Base-by-base conservation (phyloP, 257 asterid genomes). In the Paraleonurus japonicus region DNA sequence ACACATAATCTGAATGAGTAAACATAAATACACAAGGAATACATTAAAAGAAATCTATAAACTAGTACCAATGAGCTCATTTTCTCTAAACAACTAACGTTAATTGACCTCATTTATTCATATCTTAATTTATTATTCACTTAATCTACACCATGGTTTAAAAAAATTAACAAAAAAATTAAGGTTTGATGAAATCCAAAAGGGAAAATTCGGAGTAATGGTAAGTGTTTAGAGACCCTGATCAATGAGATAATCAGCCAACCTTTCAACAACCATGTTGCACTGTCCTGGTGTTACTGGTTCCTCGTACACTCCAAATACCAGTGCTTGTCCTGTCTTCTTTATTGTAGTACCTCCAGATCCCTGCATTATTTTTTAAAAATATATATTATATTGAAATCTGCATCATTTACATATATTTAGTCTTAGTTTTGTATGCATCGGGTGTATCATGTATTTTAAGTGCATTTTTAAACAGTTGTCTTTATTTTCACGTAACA, bases 271-370 rank as follows among this genome's bases (percentile, higher is more conserved):
- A 72, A 85, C 84, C 84, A 85, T 79, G 82, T 85, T 85, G 79
- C 90, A 85, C 43, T 85, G 90, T 51, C 86, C 85, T 19, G 88
- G 88, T 61, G 88, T 85, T 69, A 85, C 88, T 4, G 90, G 90
- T 78, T 85, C 90, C 76, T 85, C 90, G n/a, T 85, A 85, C 68
- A 85, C 11, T 0, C 88, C 90, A 55, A 81, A 67, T 2, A 85
- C 81, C 17, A 85, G 65, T 22, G 88, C 83, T 55, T 85, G 90
- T 0, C 81, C 85, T 32, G 90, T 85, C 69, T 85, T 85, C 76
- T 83, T 86, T 10, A 83, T 78, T 2, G 91, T 86, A 35, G 78
- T 60, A 0, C 91, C 91, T 32, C 88, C 91, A 7, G 87, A 26
- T 3, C 91, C 91, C 91, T 85, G 47, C 73, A 7, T 32, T 50